phyloP scores from a whole-genome alignment of 2,329 filamentous ascomycete species.

The Cercospora zeae-maydis region DNA sequence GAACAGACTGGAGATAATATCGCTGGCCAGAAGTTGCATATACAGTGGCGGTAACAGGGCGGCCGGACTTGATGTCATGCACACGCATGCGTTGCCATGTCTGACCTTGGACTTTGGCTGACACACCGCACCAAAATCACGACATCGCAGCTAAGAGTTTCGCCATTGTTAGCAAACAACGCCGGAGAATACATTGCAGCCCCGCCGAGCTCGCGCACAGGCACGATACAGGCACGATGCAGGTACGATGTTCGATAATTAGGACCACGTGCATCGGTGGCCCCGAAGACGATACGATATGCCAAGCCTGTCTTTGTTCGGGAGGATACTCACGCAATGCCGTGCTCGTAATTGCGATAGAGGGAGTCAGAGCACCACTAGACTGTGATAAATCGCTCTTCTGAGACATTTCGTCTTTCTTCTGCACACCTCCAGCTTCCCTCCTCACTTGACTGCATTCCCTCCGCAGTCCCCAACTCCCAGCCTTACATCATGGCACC shows the following conservation, averaged over 20 bases:
- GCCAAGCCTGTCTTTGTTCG: background rate
- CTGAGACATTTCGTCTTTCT: background rate
- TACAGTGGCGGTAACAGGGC: background rate
- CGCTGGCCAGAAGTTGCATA: no score
- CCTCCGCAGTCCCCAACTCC: background rate
- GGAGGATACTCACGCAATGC: slow-evolving; percentile 2
- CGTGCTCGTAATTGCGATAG: background rate
- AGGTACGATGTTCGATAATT: background rate
- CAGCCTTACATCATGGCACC: slow-evolving; percentile 1
- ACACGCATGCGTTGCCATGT: background rate
- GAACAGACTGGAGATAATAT: background rate
- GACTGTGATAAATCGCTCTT: background rate
- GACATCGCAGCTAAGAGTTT: slow-evolving; percentile 3
- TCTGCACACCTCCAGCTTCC: background rate
- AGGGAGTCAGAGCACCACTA: background rate
- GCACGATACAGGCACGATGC: background rate
- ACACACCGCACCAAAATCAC: slow-evolving; percentile 1
- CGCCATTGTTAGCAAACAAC: background rate
- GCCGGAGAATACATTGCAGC: background rate
- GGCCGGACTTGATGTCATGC: background rate
- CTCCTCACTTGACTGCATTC: background rate
- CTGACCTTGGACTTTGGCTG: background rate
- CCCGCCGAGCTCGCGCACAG: background rate
- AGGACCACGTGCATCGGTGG: background rate
- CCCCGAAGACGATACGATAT: background rate